phyloP scores from a whole-genome alignment of 2,329 filamentous ascomycete genomes.

The Cladorrhinum sp. region DNA sequence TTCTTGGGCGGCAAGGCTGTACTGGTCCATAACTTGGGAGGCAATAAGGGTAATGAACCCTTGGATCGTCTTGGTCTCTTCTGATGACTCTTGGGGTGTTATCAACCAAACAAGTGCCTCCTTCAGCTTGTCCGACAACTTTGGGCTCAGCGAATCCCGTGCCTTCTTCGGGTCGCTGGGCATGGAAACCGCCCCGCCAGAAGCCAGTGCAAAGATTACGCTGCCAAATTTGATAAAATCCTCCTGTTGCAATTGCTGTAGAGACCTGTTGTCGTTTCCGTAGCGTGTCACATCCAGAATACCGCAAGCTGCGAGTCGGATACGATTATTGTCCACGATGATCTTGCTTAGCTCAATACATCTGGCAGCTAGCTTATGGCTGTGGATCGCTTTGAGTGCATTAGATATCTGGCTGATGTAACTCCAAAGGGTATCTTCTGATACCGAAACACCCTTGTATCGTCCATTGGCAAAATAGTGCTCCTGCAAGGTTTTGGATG shows the following conservation, averaged over 20 bases:
- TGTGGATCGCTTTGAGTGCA: conserved; percentile 82
- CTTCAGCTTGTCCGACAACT: conserved; percentile 74
- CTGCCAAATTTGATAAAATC: conserved; percentile 83
- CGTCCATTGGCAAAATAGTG: conserved; percentile 63
- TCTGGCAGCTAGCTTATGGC: conserved; percentile 74
- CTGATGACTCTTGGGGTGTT: conserved; percentile 42
- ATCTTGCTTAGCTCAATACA: conserved; percentile 87
- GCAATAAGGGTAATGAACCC: conserved; percentile 77
- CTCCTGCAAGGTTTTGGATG: conserved; percentile 85
- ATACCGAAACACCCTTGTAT: conserved; percentile 42
- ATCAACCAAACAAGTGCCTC: conserved; percentile 82
- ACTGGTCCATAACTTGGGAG: conserved; percentile 68
- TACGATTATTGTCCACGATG: conserved; percentile 74
- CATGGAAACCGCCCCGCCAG: conserved; percentile 50
- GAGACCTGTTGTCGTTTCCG: conserved; percentile 60
- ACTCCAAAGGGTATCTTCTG: conserved; percentile 79
- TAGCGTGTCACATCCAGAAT: conserved; percentile 87
- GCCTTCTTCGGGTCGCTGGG: conserved; percentile 63
- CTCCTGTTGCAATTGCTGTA: conserved; percentile 79
- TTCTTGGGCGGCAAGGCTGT: conserved; percentile 76
- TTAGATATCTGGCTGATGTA: conserved; percentile 91
- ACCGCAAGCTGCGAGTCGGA: conserved; percentile 83
- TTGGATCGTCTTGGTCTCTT: conserved; percentile 70
- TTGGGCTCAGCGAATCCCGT: conserved; percentile 69
- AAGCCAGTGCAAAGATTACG: conserved; percentile 77